Conservation (phyloP, 345 rosid genomes). For the Isatis tinctoria region DNA sequence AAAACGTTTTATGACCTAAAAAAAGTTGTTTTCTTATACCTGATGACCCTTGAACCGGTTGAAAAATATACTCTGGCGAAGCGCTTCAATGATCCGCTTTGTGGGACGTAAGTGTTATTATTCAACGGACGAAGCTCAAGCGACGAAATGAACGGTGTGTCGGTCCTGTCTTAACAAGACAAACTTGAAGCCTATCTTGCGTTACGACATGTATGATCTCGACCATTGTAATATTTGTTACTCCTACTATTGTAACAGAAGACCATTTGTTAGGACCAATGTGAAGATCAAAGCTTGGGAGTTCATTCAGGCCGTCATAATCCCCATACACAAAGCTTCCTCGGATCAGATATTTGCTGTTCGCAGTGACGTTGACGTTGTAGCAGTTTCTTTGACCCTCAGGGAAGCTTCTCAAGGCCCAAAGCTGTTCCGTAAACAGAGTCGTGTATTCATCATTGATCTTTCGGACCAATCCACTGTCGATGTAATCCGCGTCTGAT, state of each 20-base stretch:
- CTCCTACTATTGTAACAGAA: slow-evolving; percentile 19
- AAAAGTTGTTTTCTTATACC: not conserved
- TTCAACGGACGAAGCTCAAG: slow-evolving; percentile 43
- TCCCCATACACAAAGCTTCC: slow-evolving; percentile 42
- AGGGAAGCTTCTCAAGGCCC: slow-evolving; percentile 36
- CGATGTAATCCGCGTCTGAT: slow-evolving; percentile 33
- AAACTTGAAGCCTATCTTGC: slow-evolving; percentile 32
- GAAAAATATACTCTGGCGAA: slow-evolving; percentile 3
- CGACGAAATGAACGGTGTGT: slow-evolving; percentile 49
- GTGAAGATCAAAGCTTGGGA: slow-evolving; percentile 39
- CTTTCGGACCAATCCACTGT: slow-evolving; percentile 17
- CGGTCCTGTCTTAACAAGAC: slow-evolving; percentile 42
- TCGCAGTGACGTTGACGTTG: slow-evolving; percentile 12
- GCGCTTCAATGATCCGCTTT: slow-evolving; percentile 24
- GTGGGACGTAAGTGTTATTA: not conserved
- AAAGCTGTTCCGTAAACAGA: not conserved
- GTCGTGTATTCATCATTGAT: slow-evolving; percentile 13
- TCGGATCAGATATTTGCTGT: slow-evolving; percentile 34
- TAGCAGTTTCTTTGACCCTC: slow-evolving; percentile 44
- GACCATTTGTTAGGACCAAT: slow-evolving; percentile 43
- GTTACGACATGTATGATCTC: slow-evolving; percentile 40
- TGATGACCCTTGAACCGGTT: not conserved
- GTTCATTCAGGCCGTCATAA: slow-evolving; percentile 30
- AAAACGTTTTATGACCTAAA: not conserved
- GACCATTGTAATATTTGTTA: not conserved